A percentile compares a stretch with the other conserved stretches of the same genome.
Evolutionary conservation across 208 protist genomes (phyloP).

Genomic region (Angomonas deanei): DNA sequence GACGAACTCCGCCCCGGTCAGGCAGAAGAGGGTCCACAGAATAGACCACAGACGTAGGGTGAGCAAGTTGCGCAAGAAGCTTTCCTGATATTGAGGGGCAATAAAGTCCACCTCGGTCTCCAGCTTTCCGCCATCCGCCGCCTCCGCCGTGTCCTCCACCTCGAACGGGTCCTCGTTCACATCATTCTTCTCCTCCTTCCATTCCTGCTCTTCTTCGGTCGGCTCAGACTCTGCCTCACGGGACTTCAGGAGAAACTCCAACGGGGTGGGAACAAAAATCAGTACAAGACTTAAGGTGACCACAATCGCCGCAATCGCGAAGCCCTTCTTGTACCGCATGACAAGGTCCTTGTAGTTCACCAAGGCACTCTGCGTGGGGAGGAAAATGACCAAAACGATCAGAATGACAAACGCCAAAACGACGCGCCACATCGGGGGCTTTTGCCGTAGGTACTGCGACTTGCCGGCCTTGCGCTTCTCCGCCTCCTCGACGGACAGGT

Average conservation of each 20-base stretch:
- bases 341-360: constrained; percentile 28
- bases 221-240: not conserved
- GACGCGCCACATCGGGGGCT: constrained; percentile 48
- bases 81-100: constrained; percentile 49
- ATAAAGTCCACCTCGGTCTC: constrained; percentile 51
- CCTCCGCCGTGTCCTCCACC: not conserved
- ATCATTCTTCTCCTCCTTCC: not conserved
- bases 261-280: constrained; percentile 7
- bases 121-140: not conserved
- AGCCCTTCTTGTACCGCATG: constrained; percentile 7
- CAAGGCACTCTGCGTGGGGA: constrained; percentile 40
- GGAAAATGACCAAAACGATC: constrained; percentile 41
- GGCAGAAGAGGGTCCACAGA: constrained; percentile 42
- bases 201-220: not conserved
- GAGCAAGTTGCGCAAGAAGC: constrained; percentile 35
- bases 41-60: constrained; percentile 43
- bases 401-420: constrained; percentile 41
- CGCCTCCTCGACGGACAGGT: constrained; percentile 30
- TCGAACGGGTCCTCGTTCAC: not conserved
- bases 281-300: constrained; percentile 24
- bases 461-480: constrained; percentile 24
- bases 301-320: constrained; percentile 31
- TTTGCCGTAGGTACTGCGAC: constrained; percentile 47
- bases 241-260: not conserved
- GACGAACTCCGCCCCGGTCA: constrained; percentile 32